Conservation (phyloP, 1,284 basidiomycete species). For the Moesziomyces aphidis region DNA sequence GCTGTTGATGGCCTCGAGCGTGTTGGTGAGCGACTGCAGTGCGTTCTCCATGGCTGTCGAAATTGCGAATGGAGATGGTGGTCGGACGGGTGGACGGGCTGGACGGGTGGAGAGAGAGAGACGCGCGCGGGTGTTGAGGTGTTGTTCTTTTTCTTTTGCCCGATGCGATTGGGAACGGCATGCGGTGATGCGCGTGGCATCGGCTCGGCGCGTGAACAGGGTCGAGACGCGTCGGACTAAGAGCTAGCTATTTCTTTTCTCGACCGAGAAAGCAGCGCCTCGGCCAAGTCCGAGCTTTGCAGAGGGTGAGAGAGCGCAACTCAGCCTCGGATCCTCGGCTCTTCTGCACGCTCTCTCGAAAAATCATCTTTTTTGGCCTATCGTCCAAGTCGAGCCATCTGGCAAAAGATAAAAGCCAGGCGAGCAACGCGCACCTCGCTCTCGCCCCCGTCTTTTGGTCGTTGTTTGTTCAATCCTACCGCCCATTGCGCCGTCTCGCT, state of each 20-base stretch:
- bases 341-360: not conserved
- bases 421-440: not conserved
- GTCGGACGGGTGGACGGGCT: constrained; percentile 13
- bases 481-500: not conserved
- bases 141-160: constrained; percentile 19
- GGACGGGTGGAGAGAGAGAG: not conserved
- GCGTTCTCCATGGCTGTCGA: constrained; percentile 56
- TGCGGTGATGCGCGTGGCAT: constrained; percentile 14
- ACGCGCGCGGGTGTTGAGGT: constrained; percentile 7
- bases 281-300: constrained; percentile 31
- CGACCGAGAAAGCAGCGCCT: constrained; percentile 15
- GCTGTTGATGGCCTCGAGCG: constrained; percentile 56
- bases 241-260: not conserved
- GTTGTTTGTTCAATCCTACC: constrained; percentile 18
- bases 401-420: constrained; percentile 2
- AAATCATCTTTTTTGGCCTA: not conserved
- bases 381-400: not conserved
- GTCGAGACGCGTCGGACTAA: constrained; percentile 20
- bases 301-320: too few relatives aligned
- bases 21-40: constrained; percentile 52
- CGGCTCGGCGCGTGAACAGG: constrained; percentile 2
- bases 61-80: not conserved
- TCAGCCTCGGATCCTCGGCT: not conserved
- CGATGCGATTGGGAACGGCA: not conserved
- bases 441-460: constrained; percentile 5